These are phyloP conservation scores for Dipteronia dyeriana DNA, from an alignment of 345 rosid genomes.

Conservation along the genomic window DNA sequence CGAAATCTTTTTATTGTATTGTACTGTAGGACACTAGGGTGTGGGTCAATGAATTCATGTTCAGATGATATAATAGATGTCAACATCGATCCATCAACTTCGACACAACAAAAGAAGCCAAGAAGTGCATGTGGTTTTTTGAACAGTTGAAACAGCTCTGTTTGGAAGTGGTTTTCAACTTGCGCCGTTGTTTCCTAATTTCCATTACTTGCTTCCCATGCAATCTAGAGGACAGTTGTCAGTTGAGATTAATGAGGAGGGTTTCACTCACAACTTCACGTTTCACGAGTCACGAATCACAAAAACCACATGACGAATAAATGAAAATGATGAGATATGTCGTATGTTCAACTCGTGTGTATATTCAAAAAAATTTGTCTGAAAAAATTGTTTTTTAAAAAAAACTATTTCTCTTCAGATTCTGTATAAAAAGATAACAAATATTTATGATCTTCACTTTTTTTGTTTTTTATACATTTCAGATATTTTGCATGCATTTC, in stretches of 20 bases:
- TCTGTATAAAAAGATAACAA: too few species aligned
- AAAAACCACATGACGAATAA: too few species aligned
- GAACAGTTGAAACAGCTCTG: constrained; percentile 28
- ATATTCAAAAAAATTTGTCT: too few species aligned
- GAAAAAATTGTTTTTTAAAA: too few species aligned
- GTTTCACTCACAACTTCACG: too few species aligned
- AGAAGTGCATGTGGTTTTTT: constrained; percentile 13
- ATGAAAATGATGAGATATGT: too few species aligned
- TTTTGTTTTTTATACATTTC: too few species aligned
- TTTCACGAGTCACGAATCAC: too few species aligned
- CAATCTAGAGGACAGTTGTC: background rate
- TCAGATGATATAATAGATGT: background rate
- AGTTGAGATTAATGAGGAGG: background rate
- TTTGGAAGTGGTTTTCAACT: constrained; percentile 23
- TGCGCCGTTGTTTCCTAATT: constrained; percentile 39
- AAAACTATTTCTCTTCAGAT: too few species aligned
- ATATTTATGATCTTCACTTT: too few species aligned
- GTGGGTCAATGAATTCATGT: background rate
- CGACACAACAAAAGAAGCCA: background rate
- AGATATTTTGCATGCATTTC: too few species aligned
- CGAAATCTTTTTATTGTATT: background rate
- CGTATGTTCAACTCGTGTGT: too few species aligned
- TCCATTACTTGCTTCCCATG: background rate
- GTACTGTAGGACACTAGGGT: background rate
- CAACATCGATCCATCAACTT: constrained; percentile 7